phyloP scores from a whole-genome alignment of 1,139 yeast species.

The Sugiyamaella sp. region DNA sequence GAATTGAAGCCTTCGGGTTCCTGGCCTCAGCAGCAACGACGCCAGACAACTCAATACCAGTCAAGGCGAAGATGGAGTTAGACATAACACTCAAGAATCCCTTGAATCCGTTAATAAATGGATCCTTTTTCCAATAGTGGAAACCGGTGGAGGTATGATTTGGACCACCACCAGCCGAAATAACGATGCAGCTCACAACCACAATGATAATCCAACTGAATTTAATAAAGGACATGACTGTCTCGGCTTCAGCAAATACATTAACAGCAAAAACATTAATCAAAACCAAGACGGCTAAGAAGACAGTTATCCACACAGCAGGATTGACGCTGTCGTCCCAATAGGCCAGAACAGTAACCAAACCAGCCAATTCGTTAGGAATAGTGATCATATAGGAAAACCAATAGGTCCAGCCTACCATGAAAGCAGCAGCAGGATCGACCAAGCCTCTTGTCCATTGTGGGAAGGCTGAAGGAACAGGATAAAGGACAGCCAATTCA shows the following conservation, averaged over 20 bases:
- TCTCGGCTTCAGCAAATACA: constrained; percentile 43
- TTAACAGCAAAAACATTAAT: constrained; percentile 42
- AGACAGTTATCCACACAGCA: constrained; percentile 46
- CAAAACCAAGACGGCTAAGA: constrained; percentile 34
- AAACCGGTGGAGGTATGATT: constrained; percentile 23
- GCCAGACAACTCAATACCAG: constrained; percentile 75
- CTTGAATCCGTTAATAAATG: constrained; percentile 27
- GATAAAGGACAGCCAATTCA: constrained; percentile 73
- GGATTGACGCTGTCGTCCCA: constrained; percentile 60
- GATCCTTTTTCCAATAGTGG: constrained; percentile 24
- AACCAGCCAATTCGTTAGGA: constrained; percentile 61
- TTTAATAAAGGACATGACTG: constrained; percentile 51
- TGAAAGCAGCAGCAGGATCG: constrained; percentile 27
- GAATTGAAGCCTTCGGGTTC: constrained; percentile 74
- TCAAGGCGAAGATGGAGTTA: constrained; percentile 66
- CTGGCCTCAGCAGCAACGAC: constrained; percentile 78
- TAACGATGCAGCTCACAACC: constrained; percentile 58
- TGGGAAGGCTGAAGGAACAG: constrained; percentile 69
- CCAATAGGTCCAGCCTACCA: constrained; percentile 28
- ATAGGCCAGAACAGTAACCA: constrained; percentile 60
- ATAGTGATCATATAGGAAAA: constrained; percentile 52
- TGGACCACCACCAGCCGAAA: constrained; percentile 59
- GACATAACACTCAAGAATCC: constrained; percentile 27
- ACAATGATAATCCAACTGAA: constrained; percentile 41
- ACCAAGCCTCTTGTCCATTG: constrained; percentile 47